These are phyloP conservation scores for Kuraishia piskuri DNA, from an alignment of 805 yeast genomes.

Conservation along the genomic window DNA sequence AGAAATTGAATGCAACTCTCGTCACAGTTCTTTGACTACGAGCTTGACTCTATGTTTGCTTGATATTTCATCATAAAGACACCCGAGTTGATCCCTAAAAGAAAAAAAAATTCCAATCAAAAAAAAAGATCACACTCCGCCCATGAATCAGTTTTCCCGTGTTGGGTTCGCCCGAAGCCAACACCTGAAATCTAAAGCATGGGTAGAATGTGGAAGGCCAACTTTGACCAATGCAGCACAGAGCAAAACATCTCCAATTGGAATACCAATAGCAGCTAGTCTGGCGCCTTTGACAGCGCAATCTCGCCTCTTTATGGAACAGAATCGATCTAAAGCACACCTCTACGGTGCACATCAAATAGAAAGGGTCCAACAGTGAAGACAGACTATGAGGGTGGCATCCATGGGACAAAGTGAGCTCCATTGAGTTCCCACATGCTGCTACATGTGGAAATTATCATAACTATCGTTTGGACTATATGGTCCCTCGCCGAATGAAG, in stretches of 20 bases:
- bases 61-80: slow-evolving; percentile 67
- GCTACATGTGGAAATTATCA: slow-evolving; percentile 43
- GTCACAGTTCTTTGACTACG: slow-evolving; percentile 56
- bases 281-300: slow-evolving; percentile 66
- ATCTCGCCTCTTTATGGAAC: slow-evolving; percentile 15
- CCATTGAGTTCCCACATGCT: slow-evolving; percentile 61
- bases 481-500: slow-evolving; percentile 53
- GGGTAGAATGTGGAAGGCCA: too few relatives aligned
- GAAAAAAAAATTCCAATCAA: slow-evolving; percentile 7
- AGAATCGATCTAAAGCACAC: slow-evolving; percentile 18
- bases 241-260: too few relatives aligned
- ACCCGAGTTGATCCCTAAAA: too few relatives aligned
- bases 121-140: too few relatives aligned
- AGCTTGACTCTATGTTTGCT: slow-evolving; percentile 88
- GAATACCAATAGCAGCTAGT: slow-evolving; percentile 24
- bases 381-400: slow-evolving; percentile 2
- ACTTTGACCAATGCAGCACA: too few relatives aligned
- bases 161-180: neutral
- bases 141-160: neutral
- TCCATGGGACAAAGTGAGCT: slow-evolving; percentile 73
- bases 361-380: slow-evolving; percentile 8
- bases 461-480: slow-evolving; percentile 62
- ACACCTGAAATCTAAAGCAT: neutral
- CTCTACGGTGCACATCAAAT: too few relatives aligned
- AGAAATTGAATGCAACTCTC: slow-evolving; percentile 49